Evolutionary conservation across 2,329 filamentous ascomycete species (phyloP), one percentile per base, ranked within the genome.

Genomic region (Coniochaeta sp.): DNA sequence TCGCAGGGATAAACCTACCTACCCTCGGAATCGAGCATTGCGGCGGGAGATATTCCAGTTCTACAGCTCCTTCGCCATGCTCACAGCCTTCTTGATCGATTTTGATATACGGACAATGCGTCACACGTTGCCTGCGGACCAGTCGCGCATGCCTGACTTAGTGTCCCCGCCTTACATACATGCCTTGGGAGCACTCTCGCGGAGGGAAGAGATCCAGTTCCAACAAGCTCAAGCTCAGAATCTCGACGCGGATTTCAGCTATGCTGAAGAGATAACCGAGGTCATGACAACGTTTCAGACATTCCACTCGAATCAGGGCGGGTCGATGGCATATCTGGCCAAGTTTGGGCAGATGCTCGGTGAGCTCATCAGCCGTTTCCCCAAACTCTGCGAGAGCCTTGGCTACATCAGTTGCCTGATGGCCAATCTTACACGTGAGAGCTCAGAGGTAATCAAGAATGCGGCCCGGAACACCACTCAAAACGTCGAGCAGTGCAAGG

Each of bases 11-110:
- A 71, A 74, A 65, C 63, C 69, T 57, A 59, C 69, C 4, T 64
- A 66, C 56, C 61, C 64, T 8, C 64, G 63, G 17, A 62, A 62
- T 28, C 60, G 59, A 26, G 67, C 64, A 58, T 66, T 77, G 8
- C 71, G 71, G 6, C 65, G 72, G 2, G 64, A 72, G 32, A 68
- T 77, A 3, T 66, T 67, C n/a, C 65, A 68, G 0, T 72, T 81
- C 47, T 80, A 76, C 62, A 62, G 64, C 10, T 67, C 67, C 1
- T 81, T 79, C 63, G 76, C 81, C n/a, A 75, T 71, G 60, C 68
- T 88, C 52, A 73, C 82, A 1, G 81, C 79, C 14, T 77, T 76
- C 62, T 81, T 86, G 61, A 71, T 86, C 58, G 68, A 72, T 16
- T 70, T 84, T 62, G 85, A 88, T 65, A 65, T 73, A 38, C 67